Base-by-base conservation (phyloP, 306 rosid genomes). In the Begonia fuchsioides region DNA sequence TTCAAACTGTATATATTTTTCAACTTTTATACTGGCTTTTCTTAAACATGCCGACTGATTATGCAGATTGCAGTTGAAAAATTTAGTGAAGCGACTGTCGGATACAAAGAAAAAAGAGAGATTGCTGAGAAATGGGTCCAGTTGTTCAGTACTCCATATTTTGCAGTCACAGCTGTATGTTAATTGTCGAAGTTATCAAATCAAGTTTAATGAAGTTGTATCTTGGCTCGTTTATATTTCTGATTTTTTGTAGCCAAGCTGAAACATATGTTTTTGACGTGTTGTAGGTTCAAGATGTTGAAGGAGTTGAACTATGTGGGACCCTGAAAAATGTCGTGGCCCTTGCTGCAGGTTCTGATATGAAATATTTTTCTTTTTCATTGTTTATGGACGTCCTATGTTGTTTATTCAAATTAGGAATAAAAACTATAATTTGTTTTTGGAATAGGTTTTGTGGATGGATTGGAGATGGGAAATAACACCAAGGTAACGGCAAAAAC, bases 31-130 rank as follows among this genome's bases (percentile, higher is more conserved):
- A 53, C 5, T 10, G 3, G 9, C 43, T 16, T 41, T 43, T 43
- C 12, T 12, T 19, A 26, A 26, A 26, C 7, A 26, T 8, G 8
- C 7, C 35, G 3, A 26, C 35, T 8, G 8, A 26, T 26, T 39
- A 15, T 41, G 52, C 73, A 82, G 96, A 80, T 87, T 72, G 96
- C 93, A 13, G 70, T 71, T n/a, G 94, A 85, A 82, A 92, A 82
- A 59, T 85, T 92, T 58, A 92, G 98, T 57, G 98, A 92, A 73
- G 98, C 98, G 43, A 92, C 96, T 2, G 79, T 92, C 47, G 98
- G 98, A 54, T 82, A 79, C 74, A 76, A 76, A 57, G 83, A 65
- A 44, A 82, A 73, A 53, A 68, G 51, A 59, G 83, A 62, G 63
- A 78, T 60, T 50, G 94, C 94, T 32, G 86, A 85, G 65, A 85